A percentile compares a stretch with the other conserved stretches of the same genome.
phyloP scores from a whole-genome alignment of 2,329 filamentous ascomycete genomes.

The Helotiales sp. region DNA sequence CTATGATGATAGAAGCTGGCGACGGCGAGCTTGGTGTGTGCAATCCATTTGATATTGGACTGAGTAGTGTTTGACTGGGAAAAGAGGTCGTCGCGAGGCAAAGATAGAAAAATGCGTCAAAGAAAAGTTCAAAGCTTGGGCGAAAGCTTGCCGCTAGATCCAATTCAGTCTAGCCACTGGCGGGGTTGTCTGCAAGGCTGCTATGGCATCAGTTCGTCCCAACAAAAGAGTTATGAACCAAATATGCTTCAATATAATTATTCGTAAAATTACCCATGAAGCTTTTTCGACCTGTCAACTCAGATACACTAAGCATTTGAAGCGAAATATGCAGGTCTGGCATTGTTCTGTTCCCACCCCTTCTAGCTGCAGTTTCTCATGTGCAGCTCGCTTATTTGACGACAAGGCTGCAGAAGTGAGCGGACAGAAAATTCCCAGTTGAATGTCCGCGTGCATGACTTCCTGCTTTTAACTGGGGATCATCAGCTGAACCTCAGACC shows the following conservation, averaged over 20 bases:
- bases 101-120: conserved; percentile 5
- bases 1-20: conserved; percentile 26
- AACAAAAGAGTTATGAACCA: background rate
- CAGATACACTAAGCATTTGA: background rate
- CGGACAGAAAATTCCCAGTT: conserved; percentile 1
- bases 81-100: conserved; percentile 1
- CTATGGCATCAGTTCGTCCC: background rate
- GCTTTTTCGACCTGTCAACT: background rate
- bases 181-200: conserved; percentile 8
- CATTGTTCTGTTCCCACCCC: background rate
- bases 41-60: conserved; percentile 32
- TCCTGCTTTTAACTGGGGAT: background rate
- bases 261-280: background rate
- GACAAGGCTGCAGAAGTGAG: conserved; percentile 8
- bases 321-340: conserved; percentile 1
- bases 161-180: conserved; percentile 1
- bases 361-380: background rate
- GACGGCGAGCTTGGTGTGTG: conserved; percentile 21
- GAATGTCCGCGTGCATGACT: background rate
- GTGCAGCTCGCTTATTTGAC: conserved; percentile 9
- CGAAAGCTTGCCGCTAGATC: background rate
- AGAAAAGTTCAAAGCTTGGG: conserved; percentile 11
- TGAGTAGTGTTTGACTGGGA: background rate
- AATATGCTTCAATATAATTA: background rate
- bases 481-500: background rate